Base-by-base conservation (phyloP, 2,329 filamentous ascomycete species). In the Myriosclerotinia duriaeana region DNA sequence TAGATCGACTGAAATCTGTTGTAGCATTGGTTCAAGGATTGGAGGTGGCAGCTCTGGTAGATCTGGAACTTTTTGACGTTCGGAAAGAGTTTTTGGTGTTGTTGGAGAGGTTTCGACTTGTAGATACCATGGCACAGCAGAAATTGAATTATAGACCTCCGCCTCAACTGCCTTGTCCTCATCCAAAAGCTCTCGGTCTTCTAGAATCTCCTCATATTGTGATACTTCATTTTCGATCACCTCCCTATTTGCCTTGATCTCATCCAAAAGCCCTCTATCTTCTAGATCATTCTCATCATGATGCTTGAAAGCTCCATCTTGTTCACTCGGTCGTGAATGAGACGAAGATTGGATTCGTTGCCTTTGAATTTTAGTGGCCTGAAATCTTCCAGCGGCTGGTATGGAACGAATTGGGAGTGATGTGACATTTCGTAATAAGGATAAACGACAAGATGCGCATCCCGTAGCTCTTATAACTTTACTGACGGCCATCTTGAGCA, bases 1-100 rank as follows among this genome's bases (percentile, higher is more conserved):
- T 71, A 97, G 87, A 40, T 96, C 91, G 68, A 93, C 86, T 8
- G 91, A 93, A 1, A 92, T 83, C 75, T 93, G 92, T 69, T 92
- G 83, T 40, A 98, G 80, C 64, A 98, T 82, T 3, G 88, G 84
- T 36, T 85, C 78, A 6, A 97, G 82, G 20, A 97, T 82, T 0
- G 85, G 80, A 0, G 95, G 95, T 0, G 92, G 93, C 0, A 52
- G 65, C 40, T 73, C 70, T 55, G 76, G 76, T n/a, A 90, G 79
- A 22, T 85, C 80, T 40, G 89, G 89, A 26, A 91, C 79, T 58
- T 79, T 78, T 73, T 88, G 86, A 59, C 81, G 79, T 46, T 83
- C 79, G 60, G 81, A 79, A 52, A 85, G 73, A n/a, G 79, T 75
- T 42, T 78, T 75, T 11, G 76, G 69, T 8, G 73, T 69, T 48